These are phyloP conservation scores for Ophiosphaerella narmari DNA, from an alignment of 2,329 filamentous ascomycete species.

Conservation along the genomic window DNA sequence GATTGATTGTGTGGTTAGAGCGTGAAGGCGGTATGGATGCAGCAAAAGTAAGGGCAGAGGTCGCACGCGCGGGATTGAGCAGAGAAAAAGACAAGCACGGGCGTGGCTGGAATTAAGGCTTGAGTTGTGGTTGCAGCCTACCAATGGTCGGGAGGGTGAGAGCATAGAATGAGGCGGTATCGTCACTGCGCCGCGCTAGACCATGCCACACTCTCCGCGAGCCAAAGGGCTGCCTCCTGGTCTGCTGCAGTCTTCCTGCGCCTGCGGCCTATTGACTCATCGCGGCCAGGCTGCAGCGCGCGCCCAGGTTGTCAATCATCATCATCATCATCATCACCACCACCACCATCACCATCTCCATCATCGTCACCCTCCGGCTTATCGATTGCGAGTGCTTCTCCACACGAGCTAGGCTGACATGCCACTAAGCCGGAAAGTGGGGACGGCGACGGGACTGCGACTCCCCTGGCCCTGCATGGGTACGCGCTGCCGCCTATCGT, in stretches of 20 bases:
- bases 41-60: too few species aligned
- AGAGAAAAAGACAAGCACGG: conserved; percentile 5
- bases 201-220: conserved; percentile 20
- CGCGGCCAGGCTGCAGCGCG: conserved; percentile 9
- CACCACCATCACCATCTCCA: neutral
- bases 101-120: conserved; percentile 28
- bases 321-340: conserved; percentile 1
- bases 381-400: conserved; percentile 21
- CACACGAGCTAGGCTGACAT: conserved; percentile 24
- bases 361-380: conserved; percentile 10
- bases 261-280: too few species aligned
- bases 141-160: conserved; percentile 19
- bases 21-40: too few species aligned
- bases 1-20: too few species aligned
- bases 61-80: too few species aligned
- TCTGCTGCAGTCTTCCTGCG: conserved; percentile 4
- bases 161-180: conserved; percentile 31
- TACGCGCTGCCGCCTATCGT: too few species aligned
- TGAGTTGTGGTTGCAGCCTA: conserved; percentile 25
- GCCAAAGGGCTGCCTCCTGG: neutral
- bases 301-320: neutral
- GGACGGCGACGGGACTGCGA: conserved; percentile 11
- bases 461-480: conserved; percentile 22
- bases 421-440: conserved; percentile 22
- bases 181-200: conserved; percentile 13